Evolutionary conservation across 2,329 filamentous ascomycete species (phyloP).

Genomic region (Ustilaginoidea virens): DNA sequence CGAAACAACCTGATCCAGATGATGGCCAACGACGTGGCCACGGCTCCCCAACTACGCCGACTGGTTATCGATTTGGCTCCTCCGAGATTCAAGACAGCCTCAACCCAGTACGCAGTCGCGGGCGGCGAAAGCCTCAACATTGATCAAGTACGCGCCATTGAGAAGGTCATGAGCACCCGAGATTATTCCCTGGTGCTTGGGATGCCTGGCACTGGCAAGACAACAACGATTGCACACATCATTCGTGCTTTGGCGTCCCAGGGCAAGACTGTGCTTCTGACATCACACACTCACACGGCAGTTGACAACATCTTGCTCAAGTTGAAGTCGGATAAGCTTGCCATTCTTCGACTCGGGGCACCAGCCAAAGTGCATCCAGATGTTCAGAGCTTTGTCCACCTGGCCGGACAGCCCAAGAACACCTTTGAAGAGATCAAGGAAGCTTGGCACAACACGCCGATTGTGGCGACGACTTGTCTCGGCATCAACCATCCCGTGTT

Average conservation of each 20-base stretch:
- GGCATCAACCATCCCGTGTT: conserved; percentile 85
- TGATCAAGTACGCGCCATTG: conserved; percentile 73
- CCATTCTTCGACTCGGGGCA: conserved; percentile 73
- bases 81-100: conserved; percentile 55
- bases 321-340: conserved; percentile 61
- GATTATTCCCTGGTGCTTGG: conserved; percentile 96
- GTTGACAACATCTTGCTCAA: conserved; percentile 97
- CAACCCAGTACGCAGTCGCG: conserved; percentile 48
- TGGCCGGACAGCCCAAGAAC: conserved; percentile 58
- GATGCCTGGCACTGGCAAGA: conserved; percentile 97
- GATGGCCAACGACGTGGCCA: conserved; percentile 66
- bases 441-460: conserved; percentile 70
- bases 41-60: conserved; percentile 55
- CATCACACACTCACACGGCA: conserved; percentile 92
- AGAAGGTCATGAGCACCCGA: conserved; percentile 88
- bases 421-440: conserved; percentile 72
- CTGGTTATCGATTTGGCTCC: conserved; percentile 64
- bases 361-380: conserved; percentile 76
- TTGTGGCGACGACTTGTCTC: conserved; percentile 90
- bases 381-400: conserved; percentile 68
- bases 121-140: conserved; percentile 60
- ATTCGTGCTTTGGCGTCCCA: conserved; percentile 79
- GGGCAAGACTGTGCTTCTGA: conserved; percentile 82
- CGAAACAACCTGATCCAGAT: conserved; percentile 87
- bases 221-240: conserved; percentile 94